These are phyloP conservation scores for Neonectria magnoliae DNA, from an alignment of 2,329 filamentous ascomycete genomes.

Conservation along the genomic window DNA sequence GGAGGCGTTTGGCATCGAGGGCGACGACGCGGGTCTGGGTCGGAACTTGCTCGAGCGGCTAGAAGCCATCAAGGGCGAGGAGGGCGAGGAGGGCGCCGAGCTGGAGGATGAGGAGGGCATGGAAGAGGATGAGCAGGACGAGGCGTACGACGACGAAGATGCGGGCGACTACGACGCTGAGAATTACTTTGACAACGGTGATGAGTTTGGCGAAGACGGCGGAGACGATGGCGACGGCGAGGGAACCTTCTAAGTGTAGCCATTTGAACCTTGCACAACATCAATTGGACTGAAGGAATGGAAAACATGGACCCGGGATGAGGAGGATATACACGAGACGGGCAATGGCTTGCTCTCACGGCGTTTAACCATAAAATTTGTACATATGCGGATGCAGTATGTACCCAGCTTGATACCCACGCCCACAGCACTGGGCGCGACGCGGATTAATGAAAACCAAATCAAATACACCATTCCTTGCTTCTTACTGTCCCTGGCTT, in stretches of 20 bases:
- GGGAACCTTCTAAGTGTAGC: slow-evolving; percentile 47
- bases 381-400: slow-evolving; percentile 26
- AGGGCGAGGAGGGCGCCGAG: slow-evolving; percentile 59
- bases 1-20: slow-evolving; percentile 58
- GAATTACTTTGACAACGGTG: slow-evolving; percentile 68
- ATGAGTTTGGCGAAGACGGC: slow-evolving; percentile 63
- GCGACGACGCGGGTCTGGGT: slow-evolving; percentile 42
- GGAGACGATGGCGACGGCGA: slow-evolving; percentile 63
- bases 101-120: slow-evolving; percentile 62
- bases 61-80: slow-evolving; percentile 60
- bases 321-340: slow-evolving; percentile 1
- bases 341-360: slow-evolving; percentile 2
- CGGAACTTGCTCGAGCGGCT: slow-evolving; percentile 56
- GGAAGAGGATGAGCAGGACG: slow-evolving; percentile 59
- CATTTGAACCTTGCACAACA: not conserved
- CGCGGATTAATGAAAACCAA: slow-evolving; percentile 36
- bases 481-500: not conserved
- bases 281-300: not conserved
- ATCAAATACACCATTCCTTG: slow-evolving; percentile 8
- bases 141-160: slow-evolving; percentile 66
- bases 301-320: slow-evolving; percentile 1
- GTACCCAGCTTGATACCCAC: slow-evolving; percentile 43
- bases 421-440: slow-evolving; percentile 31
- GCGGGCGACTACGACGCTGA: slow-evolving; percentile 71
- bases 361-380: slow-evolving; percentile 23